Evolutionary conservation across 352 stramenopile species (phyloP).

Genomic region (Phytophthora meadii): DNA sequence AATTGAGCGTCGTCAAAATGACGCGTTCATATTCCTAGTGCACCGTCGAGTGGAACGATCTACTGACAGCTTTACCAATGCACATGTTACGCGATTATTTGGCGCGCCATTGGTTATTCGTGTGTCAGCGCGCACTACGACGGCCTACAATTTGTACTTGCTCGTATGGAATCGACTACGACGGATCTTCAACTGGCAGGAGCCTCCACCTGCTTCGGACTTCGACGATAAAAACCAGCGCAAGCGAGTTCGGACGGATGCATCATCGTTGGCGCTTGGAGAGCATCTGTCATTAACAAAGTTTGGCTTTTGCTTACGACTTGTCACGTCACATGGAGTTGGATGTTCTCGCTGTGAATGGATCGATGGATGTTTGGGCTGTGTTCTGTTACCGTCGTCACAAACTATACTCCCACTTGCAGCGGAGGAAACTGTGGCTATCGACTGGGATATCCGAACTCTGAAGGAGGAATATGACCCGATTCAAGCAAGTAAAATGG

Average conservation of each 20-base stretch:
- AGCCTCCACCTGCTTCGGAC: conserved; percentile 46
- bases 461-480: conserved; percentile 89
- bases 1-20: conserved; percentile 49
- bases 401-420: conserved; percentile 52
- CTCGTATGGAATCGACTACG: conserved; percentile 78
- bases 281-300: conserved; percentile 64
- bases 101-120: conserved; percentile 76
- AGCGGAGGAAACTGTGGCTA: conserved; percentile 84
- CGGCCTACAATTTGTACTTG: conserved; percentile 80
- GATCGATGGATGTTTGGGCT: conserved; percentile 88
- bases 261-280: conserved; percentile 70
- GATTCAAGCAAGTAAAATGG: conserved; percentile 84
- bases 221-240: conserved; percentile 25
- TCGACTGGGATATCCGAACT: conserved; percentile 91
- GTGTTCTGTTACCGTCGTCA: conserved; percentile 72
- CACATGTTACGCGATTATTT: conserved; percentile 82
- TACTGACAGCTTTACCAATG: conserved; percentile 82
- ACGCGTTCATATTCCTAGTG: conserved; percentile 83
- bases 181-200: conserved; percentile 88
- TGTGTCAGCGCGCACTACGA: conserved; percentile 69
- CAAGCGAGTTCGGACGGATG: conserved; percentile 44
- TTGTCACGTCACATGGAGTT: conserved; percentile 83
- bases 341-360: conserved; percentile 90
- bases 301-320: conserved; percentile 86
- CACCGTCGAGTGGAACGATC: conserved; percentile 86